Percentiles rank a stretch among this genome's conserved stretches.
These are phyloP conservation scores for Suillus lakei DNA, from an alignment of 768 basidiomycete genomes.

Conservation along the genomic window DNA sequence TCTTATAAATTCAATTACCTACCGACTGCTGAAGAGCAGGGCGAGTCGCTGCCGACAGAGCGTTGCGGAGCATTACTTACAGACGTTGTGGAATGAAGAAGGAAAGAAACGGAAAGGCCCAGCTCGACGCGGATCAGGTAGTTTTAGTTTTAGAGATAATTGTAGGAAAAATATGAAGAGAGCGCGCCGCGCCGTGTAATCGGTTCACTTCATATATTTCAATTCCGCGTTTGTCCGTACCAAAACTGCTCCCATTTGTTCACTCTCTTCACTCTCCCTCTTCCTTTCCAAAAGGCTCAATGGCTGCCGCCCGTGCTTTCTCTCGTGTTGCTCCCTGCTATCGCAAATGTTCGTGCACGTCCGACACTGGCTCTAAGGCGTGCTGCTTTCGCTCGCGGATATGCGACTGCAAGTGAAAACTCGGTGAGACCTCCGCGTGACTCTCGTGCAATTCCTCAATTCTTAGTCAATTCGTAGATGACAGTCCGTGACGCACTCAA, in stretches of 20 bases:
- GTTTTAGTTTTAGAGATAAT: constrained; percentile 9
- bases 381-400: constrained; percentile 54
- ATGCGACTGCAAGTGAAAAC: constrained; percentile 64
- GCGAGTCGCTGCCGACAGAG: constrained; percentile 59
- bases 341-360: constrained; percentile 46
- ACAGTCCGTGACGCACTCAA: constrained; percentile 98
- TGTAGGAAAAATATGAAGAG: constrained; percentile 1
- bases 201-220: constrained; percentile 8
- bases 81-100: constrained; percentile 36
- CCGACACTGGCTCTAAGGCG: constrained; percentile 47
- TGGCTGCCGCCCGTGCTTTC: constrained; percentile 65
- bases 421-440: constrained; percentile 49
- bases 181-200: constrained; percentile 3
- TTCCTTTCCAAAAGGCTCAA: constrained; percentile 41
- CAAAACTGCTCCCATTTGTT: constrained; percentile 11
- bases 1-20: constrained; percentile 24
- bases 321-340: constrained; percentile 64
- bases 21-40: constrained; percentile 59
- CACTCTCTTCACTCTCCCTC: constrained; percentile 25
- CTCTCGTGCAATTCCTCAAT: constrained; percentile 26
- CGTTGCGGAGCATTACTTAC: constrained; percentile 71
- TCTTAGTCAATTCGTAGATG: constrained; percentile 60
- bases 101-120: constrained; percentile 34
- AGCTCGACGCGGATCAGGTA: not conserved
- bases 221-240: constrained; percentile 17